A percentile compares a stretch with the other conserved stretches of the same genome.
These are phyloP conservation scores for Suillus variegatus DNA, from an alignment of 768 basidiomycete species.

Conservation along the genomic window DNA sequence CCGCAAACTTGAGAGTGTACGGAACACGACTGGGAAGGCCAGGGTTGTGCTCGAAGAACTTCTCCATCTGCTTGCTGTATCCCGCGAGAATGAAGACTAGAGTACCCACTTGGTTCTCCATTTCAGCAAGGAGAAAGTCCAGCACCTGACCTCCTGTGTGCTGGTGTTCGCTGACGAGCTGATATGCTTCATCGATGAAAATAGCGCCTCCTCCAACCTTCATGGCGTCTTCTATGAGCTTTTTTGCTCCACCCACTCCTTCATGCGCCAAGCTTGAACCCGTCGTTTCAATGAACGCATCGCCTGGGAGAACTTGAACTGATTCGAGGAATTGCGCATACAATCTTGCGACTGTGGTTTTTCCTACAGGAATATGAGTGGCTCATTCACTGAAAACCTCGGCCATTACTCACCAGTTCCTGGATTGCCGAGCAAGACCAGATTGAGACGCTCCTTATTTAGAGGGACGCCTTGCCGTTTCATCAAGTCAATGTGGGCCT, in stretches of 20 bases:
- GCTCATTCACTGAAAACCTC: neutral
- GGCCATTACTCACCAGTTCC: slow-evolving; percentile 56
- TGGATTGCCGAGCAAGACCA: slow-evolving; percentile 67
- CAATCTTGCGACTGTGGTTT: slow-evolving; percentile 67
- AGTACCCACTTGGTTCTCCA: slow-evolving; percentile 68
- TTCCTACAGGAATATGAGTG: slow-evolving; percentile 40
- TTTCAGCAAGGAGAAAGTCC: slow-evolving; percentile 71
- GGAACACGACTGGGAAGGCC: slow-evolving; percentile 71
- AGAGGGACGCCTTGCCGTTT: slow-evolving; percentile 55
- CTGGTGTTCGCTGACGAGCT: slow-evolving; percentile 52
- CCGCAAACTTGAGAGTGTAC: slow-evolving; percentile 55
- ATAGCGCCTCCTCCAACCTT: slow-evolving; percentile 62
- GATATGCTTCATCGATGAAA: slow-evolving; percentile 76
- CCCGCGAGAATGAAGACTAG: slow-evolving; percentile 73
- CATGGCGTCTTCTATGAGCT: slow-evolving; percentile 46
- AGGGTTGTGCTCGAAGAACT: slow-evolving; percentile 76
- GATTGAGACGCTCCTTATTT: slow-evolving; percentile 60
- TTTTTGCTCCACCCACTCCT: slow-evolving; percentile 54
- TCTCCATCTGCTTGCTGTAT: slow-evolving; percentile 73
- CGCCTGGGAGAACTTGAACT: slow-evolving; percentile 52
- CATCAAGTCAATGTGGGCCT: slow-evolving; percentile 56
- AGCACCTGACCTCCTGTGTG: slow-evolving; percentile 56
- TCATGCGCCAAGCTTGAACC: slow-evolving; percentile 60
- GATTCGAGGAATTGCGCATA: slow-evolving; percentile 66
- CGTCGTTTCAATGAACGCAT: slow-evolving; percentile 60